Base-by-base conservation (phyloP, 495 filamentous ascomycete genomes). In the Acidiella bohemica region DNA sequence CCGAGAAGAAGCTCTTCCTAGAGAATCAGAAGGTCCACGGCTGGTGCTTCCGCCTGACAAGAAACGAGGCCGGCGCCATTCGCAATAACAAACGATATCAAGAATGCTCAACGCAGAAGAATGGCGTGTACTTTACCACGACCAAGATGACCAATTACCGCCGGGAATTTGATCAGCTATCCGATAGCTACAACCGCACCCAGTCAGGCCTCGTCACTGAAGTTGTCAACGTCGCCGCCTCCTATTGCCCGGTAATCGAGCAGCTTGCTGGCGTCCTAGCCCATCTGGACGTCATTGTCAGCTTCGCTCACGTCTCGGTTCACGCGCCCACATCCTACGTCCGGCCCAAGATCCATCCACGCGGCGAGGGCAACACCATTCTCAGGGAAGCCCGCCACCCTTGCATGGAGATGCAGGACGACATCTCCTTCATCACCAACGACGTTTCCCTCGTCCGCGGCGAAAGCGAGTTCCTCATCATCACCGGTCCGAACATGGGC, bases 321-420 rank as follows among this genome's bases (percentile, higher is more conserved):
- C 86, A 96, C 59, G 92, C 90, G 0, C 90, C 92, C 14, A 81
- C 78, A 0, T 76, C 84, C 5, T 99, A 96, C 58, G 77, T 88
- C 35, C 75, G 90, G 12, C 90, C 90, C 0, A 92, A 73, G 57
- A 84, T 99, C 65, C 90, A 99, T 56, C 70, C 80, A 3, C 81
- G 90, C 22, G 90, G 90, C 17, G 72, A 80, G 37, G 90, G 90
- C n/a, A 75, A 84, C 40, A 96, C 90, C 0, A 67, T 94, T 16
- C 70, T 99, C 13, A 86, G 78, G 53, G 90, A 94, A 56, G 88
- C 90, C 3, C 80, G 92, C 7, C 90, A 99, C 57, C 92, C 90
- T 0, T 99, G 90, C 58, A 86, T 99, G 84, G 90, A 99, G 57
- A 85, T 94, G 82, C 90, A 99, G 59, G 90, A 99, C 50, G 92